These are phyloP conservation scores for Sarcomyxa edulis DNA, from an alignment of 768 basidiomycete genomes.

Conservation along the genomic window DNA sequence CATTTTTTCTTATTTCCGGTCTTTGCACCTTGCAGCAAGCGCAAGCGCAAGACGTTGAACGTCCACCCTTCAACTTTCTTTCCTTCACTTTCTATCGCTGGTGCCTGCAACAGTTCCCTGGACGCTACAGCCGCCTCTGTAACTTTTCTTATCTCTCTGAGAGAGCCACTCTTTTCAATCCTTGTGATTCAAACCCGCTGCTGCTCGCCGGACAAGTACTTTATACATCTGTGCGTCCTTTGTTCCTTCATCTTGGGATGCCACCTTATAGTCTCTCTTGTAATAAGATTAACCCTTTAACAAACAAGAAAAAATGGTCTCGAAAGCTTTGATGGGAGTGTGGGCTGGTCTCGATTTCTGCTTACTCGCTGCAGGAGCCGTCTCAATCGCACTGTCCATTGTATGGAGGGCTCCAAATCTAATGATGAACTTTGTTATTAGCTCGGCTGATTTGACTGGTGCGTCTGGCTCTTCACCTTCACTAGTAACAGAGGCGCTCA, in stretches of 20 bases:
- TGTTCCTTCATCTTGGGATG: slow-evolving; percentile 5
- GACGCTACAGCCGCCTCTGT: slow-evolving; percentile 40
- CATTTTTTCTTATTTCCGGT: slow-evolving; percentile 23
- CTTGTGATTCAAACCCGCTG: slow-evolving; percentile 8
- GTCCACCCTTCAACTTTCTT: slow-evolving; percentile 35
- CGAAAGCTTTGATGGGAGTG: slow-evolving; percentile 59
- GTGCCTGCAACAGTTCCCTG: slow-evolving; percentile 17
- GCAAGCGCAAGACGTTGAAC: slow-evolving; percentile 65
- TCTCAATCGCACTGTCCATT: slow-evolving; percentile 64
- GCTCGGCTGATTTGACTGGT: slow-evolving; percentile 54
- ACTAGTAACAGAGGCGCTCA: not conserved
- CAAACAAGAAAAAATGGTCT: slow-evolving; percentile 52
- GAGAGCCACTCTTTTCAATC: slow-evolving; percentile 34
- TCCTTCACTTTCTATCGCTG: slow-evolving; percentile 26
- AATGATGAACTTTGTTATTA: slow-evolving; percentile 72
- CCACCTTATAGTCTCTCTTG: slow-evolving; percentile 8
- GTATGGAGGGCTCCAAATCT: slow-evolving; percentile 64
- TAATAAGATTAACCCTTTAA: slow-evolving; percentile 10
- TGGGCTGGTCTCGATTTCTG: slow-evolving; percentile 71
- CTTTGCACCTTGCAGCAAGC: slow-evolving; percentile 29
- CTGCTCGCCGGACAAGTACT: slow-evolving; percentile 10
- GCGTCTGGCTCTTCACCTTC: slow-evolving; percentile 16
- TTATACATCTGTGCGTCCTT: slow-evolving; percentile 9
- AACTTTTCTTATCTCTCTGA: slow-evolving; percentile 42
- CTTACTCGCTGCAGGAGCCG: slow-evolving; percentile 63